Evolutionary conservation across 1,284 basidiomycete species (phyloP).

Genomic region (Boletellus deceptivus): DNA sequence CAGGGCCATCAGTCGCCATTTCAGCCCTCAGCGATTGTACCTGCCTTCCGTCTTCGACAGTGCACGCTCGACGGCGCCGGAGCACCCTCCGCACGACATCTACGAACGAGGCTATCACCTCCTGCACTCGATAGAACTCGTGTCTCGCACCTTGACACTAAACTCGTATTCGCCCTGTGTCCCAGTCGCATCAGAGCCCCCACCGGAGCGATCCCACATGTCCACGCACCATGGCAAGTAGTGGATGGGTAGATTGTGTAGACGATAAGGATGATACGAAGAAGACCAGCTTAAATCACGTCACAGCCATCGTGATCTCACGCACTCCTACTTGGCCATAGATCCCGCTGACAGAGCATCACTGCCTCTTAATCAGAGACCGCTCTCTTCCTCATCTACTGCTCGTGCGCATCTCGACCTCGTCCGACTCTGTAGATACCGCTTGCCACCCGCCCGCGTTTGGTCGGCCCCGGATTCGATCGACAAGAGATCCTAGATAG

Average conservation of each 20-base stretch:
- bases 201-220: neutral
- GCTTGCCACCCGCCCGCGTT: slow-evolving; percentile 67
- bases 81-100: slow-evolving; percentile 86
- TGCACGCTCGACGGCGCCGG: slow-evolving; percentile 73
- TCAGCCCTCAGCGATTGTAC: slow-evolving; percentile 10
- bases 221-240: slow-evolving; percentile 24
- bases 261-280: neutral
- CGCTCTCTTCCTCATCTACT: neutral
- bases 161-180: slow-evolving; percentile 27
- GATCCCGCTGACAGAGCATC: neutral
- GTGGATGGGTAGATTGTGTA: neutral
- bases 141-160: slow-evolving; percentile 29
- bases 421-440: slow-evolving; percentile 70
- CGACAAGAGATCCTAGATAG: slow-evolving; percentile 41
- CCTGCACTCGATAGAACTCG: neutral
- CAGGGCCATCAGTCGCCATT: slow-evolving; percentile 3
- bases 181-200: slow-evolving; percentile 6
- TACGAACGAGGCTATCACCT: slow-evolving; percentile 28
- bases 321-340: slow-evolving; percentile 5
- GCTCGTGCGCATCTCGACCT: slow-evolving; percentile 53
- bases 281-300: neutral
- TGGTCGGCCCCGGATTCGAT: slow-evolving; percentile 50
- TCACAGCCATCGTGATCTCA: slow-evolving; percentile 8
- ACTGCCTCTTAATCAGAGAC: no score
- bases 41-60: slow-evolving; percentile 68